Evolutionary conservation across 2,329 filamentous ascomycete genomes (phyloP), one percentile per base, ranked within the genome.

Genomic region (Arachnomyces sp.): DNA sequence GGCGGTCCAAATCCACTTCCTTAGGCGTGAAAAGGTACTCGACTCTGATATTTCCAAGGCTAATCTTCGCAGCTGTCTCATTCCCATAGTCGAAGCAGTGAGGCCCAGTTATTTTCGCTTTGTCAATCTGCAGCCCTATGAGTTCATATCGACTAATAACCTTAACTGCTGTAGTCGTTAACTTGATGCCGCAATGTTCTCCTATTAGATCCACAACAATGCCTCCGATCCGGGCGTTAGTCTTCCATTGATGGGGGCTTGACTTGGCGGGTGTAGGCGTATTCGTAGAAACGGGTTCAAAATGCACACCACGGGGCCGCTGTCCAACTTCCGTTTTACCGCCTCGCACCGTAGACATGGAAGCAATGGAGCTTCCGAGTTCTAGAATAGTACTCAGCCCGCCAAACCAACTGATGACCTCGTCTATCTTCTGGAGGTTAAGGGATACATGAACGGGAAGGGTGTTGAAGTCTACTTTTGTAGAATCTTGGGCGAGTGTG

Each of bases 311-410:
- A 9, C 68, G 66, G 14, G 65, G 45, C 20, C 56, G 54, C 44
- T 63, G 53, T 47, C 50, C 55, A 33, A 45, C 39, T 36, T 55
- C 50, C 29, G 55, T 54, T 11, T 58, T 51, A 18, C 57, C 59
- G 9, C 52, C 57, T 55, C 65, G 57, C 48, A 61, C 53, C 1
- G 80, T 77, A n/a, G 77, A 73, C 44, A 77, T 82, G 1, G 84
- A 88, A 8, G 82, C 78, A 47, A 94, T 83, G 0, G 90, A 94
- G 43, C 77, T 84, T 46, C 88, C 85, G 58, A 95, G 76, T 52
- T 92, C 93, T 32, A 98, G 68, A 38, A 98, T 82, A 49, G 88
- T 87, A 59, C 89, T 94, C 32, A 98, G 68, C 0, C 92, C 92
- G 28, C 92, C 92, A 61, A 95, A 89, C 72, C 85, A 87, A 41